phyloP scores from a whole-genome alignment of 805 yeast species.

The Saccharomycopsis sp. region DNA sequence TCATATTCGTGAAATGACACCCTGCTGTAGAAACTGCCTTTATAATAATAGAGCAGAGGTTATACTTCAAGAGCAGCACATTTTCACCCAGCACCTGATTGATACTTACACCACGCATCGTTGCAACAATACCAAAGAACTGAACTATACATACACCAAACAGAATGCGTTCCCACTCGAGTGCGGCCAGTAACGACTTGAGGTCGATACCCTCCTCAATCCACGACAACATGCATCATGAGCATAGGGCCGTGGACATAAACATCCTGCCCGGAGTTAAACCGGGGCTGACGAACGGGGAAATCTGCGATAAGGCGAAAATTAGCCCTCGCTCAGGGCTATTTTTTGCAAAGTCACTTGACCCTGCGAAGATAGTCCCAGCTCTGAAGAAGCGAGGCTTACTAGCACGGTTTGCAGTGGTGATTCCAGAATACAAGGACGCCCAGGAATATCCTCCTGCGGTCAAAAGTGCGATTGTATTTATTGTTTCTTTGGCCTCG shows the following conservation, averaged over 20 bases:
- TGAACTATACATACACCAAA: not conserved
- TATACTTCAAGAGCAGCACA: no score
- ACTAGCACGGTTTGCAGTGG: slow-evolving; percentile 40
- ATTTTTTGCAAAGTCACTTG: not conserved
- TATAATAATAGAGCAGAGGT: not conserved
- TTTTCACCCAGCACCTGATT: not conserved
- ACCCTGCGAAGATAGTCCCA: slow-evolving; percentile 27
- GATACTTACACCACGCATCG: not conserved
- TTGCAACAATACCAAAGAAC: not conserved
- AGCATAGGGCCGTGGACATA: not conserved
- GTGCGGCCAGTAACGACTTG: not conserved
- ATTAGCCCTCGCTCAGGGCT: not conserved
- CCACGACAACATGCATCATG: not conserved
- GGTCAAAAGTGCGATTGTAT: slow-evolving; percentile 49
- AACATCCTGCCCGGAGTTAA: not conserved
- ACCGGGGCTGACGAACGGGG: not conserved
- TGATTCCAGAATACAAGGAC: slow-evolving; percentile 65
- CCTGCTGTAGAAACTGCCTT: not conserved
- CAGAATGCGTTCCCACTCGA: not conserved
- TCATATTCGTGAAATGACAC: not conserved
- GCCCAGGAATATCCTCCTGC: slow-evolving; percentile 53
- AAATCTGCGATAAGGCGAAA: not conserved
- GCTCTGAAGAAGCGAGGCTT: slow-evolving; percentile 50
- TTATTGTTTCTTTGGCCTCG: slow-evolving; percentile 65
- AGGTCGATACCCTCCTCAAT: not conserved